Percentiles rank a stretch among this genome's conserved stretches.
These are phyloP conservation scores for Gossypium aridum DNA, from an alignment of 441 rosid species.

Conservation along the genomic window DNA sequence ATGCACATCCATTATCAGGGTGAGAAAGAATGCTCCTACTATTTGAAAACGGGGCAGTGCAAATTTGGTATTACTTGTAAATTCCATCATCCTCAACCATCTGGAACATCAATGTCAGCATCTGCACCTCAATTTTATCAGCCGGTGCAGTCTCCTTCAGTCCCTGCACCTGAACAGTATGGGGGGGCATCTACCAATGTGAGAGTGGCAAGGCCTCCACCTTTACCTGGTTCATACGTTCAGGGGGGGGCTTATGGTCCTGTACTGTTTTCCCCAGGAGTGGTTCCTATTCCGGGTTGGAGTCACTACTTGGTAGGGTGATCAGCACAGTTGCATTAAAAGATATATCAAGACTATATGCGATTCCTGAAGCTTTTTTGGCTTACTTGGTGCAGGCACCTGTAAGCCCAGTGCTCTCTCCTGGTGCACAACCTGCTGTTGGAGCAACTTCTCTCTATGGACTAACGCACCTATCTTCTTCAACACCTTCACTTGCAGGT, in stretches of 20 bases:
- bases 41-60: conserved; percentile 98
- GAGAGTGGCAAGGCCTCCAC: conserved; percentile 70
- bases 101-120: conserved; percentile 52
- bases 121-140: conserved; percentile 96
- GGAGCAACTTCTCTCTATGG: conserved; percentile 77
- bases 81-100: conserved; percentile 94
- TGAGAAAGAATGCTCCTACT: conserved; percentile 91
- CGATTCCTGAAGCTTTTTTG: conserved; percentile 14
- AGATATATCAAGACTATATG: conserved; percentile 7
- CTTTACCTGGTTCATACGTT: conserved; percentile 70
- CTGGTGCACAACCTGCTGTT: conserved; percentile 82
- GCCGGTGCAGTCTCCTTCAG: conserved; percentile 79
- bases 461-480: conserved; percentile 63
- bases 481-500: conserved; percentile 53
- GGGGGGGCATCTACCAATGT: conserved; percentile 58
- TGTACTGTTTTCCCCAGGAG: conserved; percentile 65
- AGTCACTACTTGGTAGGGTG: conserved; percentile 77
- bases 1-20: conserved; percentile 36
- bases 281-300: conserved; percentile 82
- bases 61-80: conserved; percentile 92
- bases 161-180: conserved; percentile 63
- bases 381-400: conserved; percentile 53
- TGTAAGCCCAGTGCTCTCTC: conserved; percentile 88
- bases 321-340: not conserved
- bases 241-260: conserved; percentile 84